A percentile compares a stretch with the other conserved stretches of the same genome.
phyloP scores from a whole-genome alignment of 2,329 filamentous ascomycete genomes.

The Monilinia laxa region DNA sequence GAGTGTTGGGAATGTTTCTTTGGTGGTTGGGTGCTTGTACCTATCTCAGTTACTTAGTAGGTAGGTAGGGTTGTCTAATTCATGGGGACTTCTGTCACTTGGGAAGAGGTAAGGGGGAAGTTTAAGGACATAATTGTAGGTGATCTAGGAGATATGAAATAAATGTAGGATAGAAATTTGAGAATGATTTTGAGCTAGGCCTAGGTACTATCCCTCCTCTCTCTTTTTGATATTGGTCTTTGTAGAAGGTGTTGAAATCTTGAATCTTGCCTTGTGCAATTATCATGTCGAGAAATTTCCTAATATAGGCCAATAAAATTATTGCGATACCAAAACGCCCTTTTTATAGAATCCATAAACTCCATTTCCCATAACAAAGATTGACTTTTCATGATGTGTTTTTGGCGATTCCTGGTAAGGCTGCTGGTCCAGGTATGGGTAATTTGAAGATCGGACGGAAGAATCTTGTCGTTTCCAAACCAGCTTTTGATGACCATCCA shows the following conservation, averaged over 20 bases:
- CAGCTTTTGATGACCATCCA: constrained; percentile 4
- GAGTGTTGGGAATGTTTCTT: too few species aligned
- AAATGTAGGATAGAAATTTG: too few species aligned
- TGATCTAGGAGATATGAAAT: too few species aligned
- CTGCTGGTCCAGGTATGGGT: neutral
- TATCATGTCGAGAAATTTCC: neutral
- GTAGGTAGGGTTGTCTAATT: too few species aligned
- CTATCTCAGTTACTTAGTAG: too few species aligned
- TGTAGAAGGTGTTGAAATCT: neutral
- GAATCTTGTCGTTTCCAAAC: constrained; percentile 4
- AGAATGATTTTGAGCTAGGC: too few species aligned
- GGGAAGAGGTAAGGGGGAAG: too few species aligned
- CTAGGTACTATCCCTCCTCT: neutral
- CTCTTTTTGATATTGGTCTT: neutral
- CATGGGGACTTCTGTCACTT: too few species aligned
- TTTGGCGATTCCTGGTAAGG: neutral
- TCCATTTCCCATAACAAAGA: constrained; percentile 17
- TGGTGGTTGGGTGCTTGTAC: too few species aligned
- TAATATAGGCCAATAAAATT: constrained; percentile 12
- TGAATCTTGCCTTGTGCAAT: constrained; percentile 3
- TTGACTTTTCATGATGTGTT: constrained; percentile 15
- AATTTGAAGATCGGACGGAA: constrained; percentile 1
- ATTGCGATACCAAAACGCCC: constrained; percentile 22
- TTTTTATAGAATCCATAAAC: constrained; percentile 23
- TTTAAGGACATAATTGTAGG: too few species aligned